Base-by-base conservation (phyloP, 768 basidiomycete genomes). In the Leccinum rimulosum region DNA sequence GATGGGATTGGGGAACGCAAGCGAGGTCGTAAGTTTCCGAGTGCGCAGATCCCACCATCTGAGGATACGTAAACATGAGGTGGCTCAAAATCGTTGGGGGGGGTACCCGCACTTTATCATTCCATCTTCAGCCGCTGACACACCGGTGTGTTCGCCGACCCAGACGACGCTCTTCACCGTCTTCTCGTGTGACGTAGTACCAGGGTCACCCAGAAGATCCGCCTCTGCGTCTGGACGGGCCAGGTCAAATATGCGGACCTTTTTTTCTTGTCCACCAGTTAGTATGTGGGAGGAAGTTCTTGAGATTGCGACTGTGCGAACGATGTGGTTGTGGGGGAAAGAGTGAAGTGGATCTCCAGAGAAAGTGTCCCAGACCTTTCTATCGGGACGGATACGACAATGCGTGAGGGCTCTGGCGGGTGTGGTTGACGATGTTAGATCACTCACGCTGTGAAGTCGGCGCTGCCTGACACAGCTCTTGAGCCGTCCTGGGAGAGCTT, bases 261-360 rank as follows among this genome's bases (percentile, higher is more conserved):
- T 96, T 82, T 98, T 98, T 74, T 98, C 97, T 76, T 98, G 91
- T 1, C 96, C 96, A 54, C 95, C 96, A 22, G 91, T 93, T 59
- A 96, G 80, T 59, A 95, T 81, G 72, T 85, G 88, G 5, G 82
- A 78, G 22, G 82, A 74, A 52, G 76, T 75, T 6, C 91, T 87
- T 30, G 93, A 92, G 64, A 97, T 76, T 22, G 95, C 95, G 55
- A 98, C 93, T 50, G 88, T 94, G 65, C 95, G 91, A 67, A 99
- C 97, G 70, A 99, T 99, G 77, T 98, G 97, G 69, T 95, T 91
- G 74, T 99, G 97, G 12, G 94, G 89, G 71, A 98, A 96, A n/a
- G 96, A 97, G 67, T 97, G 92, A 40, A 98, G 79, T 31, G 81
- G 74, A n/a, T 85, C 79, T 59, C 97, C 97, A 25, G 88, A 85